Evolutionary conservation across 495 filamentous ascomycete species (phyloP).

Genomic region (Trichoderma parareesei): DNA sequence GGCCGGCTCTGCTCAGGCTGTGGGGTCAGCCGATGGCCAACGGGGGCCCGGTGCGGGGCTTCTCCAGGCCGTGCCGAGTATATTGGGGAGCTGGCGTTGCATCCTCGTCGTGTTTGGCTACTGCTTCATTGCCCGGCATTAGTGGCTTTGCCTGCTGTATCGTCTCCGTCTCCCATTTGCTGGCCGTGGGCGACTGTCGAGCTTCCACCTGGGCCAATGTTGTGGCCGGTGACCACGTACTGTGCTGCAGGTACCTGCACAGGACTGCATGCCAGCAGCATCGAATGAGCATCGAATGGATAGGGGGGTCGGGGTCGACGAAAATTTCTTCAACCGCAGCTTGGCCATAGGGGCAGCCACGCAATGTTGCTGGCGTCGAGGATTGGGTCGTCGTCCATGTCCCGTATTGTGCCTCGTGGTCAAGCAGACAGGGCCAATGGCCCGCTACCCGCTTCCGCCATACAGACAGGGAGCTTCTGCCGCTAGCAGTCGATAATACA

Average conservation of each 20-base stretch:
- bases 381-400: background rate
- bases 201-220: background rate
- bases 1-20: background rate
- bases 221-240: background rate
- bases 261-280: background rate
- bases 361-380: background rate
- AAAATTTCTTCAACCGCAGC: background rate
- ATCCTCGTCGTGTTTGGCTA: background rate
- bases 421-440: conserved; percentile 3
- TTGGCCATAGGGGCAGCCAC: conserved; percentile 3
- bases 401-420: background rate
- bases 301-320: background rate
- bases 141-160: background rate
- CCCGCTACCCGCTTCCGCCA: conserved; percentile 8
- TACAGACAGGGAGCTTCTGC: background rate
- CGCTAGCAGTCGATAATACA: no score
- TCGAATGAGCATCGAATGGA: background rate
- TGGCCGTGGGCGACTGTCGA: background rate
- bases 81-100: background rate
- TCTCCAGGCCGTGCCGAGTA: conserved; percentile 9
- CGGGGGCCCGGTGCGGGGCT: background rate
- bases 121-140: background rate
- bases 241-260: background rate
- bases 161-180: background rate
- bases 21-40: conserved; percentile 3